Evolutionary conservation across 2,329 filamentous ascomycete species (phyloP).

Genomic region (Allantophomopsis lycopodina): DNA sequence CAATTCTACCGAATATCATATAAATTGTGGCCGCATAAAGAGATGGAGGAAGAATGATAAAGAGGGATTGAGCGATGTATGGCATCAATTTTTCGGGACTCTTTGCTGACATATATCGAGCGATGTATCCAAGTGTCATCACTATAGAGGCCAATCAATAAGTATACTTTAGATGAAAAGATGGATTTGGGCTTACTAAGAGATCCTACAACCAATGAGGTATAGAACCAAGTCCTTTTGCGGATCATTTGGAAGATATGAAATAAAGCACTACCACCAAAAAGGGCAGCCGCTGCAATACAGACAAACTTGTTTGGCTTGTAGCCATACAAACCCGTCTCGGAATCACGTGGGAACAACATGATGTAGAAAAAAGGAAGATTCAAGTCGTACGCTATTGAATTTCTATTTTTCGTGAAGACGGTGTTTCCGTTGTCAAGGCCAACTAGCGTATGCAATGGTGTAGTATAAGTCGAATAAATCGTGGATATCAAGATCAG

Average conservation of each 20-base stretch:
- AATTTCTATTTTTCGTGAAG: too few relatives aligned
- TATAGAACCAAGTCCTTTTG: slow-evolving; percentile 9
- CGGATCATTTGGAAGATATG: slow-evolving; percentile 7
- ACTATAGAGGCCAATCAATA: slow-evolving; percentile 5
- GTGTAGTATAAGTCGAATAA: too few relatives aligned
- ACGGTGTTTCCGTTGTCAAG: too few relatives aligned
- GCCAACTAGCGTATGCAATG: too few relatives aligned
- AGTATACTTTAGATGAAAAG: neutral
- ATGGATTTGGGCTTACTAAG: slow-evolving; percentile 3
- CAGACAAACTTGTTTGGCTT: slow-evolving; percentile 2
- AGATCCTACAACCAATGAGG: slow-evolving; percentile 4
- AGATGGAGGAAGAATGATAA: slow-evolving; percentile 17
- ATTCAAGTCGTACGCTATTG: too few relatives aligned
- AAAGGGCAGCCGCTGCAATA: slow-evolving; percentile 4
- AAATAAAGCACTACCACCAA: slow-evolving; percentile 4
- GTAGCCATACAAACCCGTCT: slow-evolving; percentile 3
- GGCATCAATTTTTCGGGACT: slow-evolving; percentile 18
- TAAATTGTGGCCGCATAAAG: slow-evolving; percentile 18
- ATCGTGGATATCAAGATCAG: too few relatives aligned
- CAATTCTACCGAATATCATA: slow-evolving; percentile 16
- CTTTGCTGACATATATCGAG: slow-evolving; percentile 7
- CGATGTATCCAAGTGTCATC: slow-evolving; percentile 10
- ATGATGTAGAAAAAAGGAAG: too few relatives aligned
- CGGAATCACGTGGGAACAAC: too few relatives aligned
- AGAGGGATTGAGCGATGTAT: slow-evolving; percentile 11